Evolutionary conservation across 2,329 filamentous ascomycete genomes (phyloP).

Genomic region (Chalara sp.): DNA sequence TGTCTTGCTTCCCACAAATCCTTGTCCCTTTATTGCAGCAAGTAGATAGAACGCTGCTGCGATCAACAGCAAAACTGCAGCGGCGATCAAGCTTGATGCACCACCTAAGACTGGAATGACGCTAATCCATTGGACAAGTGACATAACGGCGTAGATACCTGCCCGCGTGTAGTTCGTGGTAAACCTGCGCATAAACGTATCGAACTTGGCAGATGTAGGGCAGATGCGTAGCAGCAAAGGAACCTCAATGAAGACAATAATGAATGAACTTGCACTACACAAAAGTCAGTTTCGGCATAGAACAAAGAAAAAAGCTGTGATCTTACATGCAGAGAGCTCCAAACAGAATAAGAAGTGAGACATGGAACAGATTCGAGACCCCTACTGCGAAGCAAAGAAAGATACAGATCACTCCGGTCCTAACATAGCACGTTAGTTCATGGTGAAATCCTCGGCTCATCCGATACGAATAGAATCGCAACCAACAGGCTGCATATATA

Average conservation of each 20-base stretch:
- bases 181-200: conserved; percentile 82
- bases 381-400: conserved; percentile 64
- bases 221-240: conserved; percentile 95
- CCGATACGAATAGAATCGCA: too few relatives aligned
- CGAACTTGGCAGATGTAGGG: conserved; percentile 86
- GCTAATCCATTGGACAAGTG: conserved; percentile 77
- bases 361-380: conserved; percentile 59
- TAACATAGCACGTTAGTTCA: conserved; percentile 27
- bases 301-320: conserved; percentile 4
- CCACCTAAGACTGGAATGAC: conserved; percentile 41
- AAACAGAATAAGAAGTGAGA: conserved; percentile 37
- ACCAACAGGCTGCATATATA: too few relatives aligned
- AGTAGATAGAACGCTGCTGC: conserved; percentile 75
- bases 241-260: conserved; percentile 83
- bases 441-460: neutral
- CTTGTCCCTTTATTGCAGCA: conserved; percentile 75
- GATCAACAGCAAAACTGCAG: conserved; percentile 72
- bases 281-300: conserved; percentile 4
- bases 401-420: conserved; percentile 65
- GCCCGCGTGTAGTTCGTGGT: conserved; percentile 97
- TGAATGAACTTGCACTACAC: conserved; percentile 57
- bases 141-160: conserved; percentile 76
- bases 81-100: conserved; percentile 73
- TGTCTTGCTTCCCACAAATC: conserved; percentile 90
- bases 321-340: conserved; percentile 47